Conservation (phyloP, 1,284 basidiomycete species). For the Trichosporon inkin region DNA sequence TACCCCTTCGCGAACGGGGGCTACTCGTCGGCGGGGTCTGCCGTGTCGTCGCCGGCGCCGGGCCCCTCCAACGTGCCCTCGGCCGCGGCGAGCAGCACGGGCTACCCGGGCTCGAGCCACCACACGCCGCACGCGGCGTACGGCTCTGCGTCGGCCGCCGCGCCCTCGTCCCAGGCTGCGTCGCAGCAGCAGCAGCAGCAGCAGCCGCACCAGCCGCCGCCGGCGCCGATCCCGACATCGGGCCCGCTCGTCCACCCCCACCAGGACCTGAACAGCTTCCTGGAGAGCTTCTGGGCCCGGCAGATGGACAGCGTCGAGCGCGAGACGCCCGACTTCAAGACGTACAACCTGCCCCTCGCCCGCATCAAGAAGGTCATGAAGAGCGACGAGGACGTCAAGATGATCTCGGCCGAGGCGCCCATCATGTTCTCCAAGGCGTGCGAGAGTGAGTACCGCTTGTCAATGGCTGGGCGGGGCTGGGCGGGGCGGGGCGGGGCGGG, state of each 20-base stretch:
- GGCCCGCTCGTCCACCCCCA: slow-evolving; percentile 41
- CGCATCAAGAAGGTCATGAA: slow-evolving; percentile 98
- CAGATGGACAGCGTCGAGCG: slow-evolving; percentile 49
- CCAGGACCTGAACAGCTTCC: slow-evolving; percentile 46
- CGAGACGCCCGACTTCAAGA: slow-evolving; percentile 45
- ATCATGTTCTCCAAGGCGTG: slow-evolving; percentile 94
- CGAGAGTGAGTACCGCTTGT: slow-evolving; percentile 67
- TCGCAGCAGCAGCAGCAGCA: neutral
- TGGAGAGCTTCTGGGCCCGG: slow-evolving; percentile 48
- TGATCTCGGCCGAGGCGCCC: slow-evolving; percentile 92
- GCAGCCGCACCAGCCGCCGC: neutral
- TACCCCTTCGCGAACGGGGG: slow-evolving; percentile 16
- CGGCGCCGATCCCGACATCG: slow-evolving; percentile 9
- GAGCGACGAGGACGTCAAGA: slow-evolving; percentile 94
- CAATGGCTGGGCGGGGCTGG: no score
- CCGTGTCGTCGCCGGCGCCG: slow-evolving; percentile 70
- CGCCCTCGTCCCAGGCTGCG: neutral
- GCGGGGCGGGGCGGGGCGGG: no score
- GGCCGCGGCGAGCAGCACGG: neutral
- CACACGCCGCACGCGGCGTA: neutral
- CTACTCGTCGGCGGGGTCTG: slow-evolving; percentile 17
- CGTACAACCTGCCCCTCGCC: slow-evolving; percentile 57
- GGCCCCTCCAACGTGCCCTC: neutral
- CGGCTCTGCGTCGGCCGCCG: neutral
- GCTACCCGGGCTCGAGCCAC: neutral